A percentile compares a stretch with the other conserved stretches of the same genome.
Evolutionary conservation across 305 asterid species (phyloP).

Genomic region (Fraxinus paxiana): DNA sequence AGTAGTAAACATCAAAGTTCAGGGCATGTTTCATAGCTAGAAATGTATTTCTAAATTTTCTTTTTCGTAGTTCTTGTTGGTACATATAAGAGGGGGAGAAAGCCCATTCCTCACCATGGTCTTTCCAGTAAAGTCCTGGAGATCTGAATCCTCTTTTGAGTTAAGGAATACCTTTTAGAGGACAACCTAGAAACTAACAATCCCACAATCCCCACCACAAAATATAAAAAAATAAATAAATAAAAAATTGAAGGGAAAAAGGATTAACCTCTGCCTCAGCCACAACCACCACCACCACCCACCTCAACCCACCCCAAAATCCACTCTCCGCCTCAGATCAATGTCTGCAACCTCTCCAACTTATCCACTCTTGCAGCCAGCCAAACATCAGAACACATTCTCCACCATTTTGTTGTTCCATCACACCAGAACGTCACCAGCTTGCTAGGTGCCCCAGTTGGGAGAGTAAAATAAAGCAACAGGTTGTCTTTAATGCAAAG

Average conservation of each 20-base stretch:
- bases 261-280: not conserved
- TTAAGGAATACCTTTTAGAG: not conserved
- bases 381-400: not conserved
- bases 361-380: not conserved
- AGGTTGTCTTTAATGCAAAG: not conserved
- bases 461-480: not conserved
- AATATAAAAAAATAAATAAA: not conserved
- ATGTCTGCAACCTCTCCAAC: not conserved
- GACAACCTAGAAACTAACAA: not conserved
- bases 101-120: not conserved
- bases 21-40: not conserved
- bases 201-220: not conserved
- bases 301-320: not conserved
- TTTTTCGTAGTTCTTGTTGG: not conserved
- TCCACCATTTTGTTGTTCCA: slow-evolving; percentile 1
- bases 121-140: not conserved
- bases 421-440: not conserved
- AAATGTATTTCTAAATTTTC: not conserved
- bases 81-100: not conserved
- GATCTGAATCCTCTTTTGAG: not conserved
- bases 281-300: not conserved
- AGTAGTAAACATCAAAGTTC: not conserved
- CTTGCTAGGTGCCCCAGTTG: not conserved
- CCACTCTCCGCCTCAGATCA: not conserved
- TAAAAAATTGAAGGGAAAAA: not conserved